These are phyloP conservation scores for Nevesoporus exiguus DNA, from an alignment of 768 basidiomycete genomes.

Conservation along the genomic window DNA sequence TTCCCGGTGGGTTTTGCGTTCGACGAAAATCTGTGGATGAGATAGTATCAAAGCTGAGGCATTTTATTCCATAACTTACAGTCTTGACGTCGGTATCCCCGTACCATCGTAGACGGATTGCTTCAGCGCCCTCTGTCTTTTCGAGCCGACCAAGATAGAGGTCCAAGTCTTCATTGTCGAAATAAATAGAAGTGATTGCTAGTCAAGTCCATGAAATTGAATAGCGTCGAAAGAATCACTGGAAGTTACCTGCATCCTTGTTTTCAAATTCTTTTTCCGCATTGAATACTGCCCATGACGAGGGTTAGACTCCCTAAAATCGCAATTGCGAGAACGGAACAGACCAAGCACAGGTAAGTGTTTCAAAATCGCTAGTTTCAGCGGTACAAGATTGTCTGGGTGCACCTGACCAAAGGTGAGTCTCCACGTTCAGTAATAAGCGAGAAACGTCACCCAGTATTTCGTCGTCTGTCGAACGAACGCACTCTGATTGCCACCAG, in stretches of 20 bases:
- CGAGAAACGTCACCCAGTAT: slow-evolving; percentile 77
- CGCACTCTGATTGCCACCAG: slow-evolving; percentile 93
- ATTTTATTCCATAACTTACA: slow-evolving; percentile 39
- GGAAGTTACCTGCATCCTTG: slow-evolving; percentile 66
- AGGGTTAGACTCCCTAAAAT: slow-evolving; percentile 3
- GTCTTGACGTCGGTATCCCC: slow-evolving; percentile 82
- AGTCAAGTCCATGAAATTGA: slow-evolving; percentile 14
- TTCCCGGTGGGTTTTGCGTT: slow-evolving; percentile 91
- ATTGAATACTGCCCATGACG: slow-evolving; percentile 69
- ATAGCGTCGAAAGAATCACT: neutral
- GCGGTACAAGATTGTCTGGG: slow-evolving; percentile 88
- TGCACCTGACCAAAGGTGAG: slow-evolving; percentile 51
- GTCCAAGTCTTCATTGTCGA: slow-evolving; percentile 93
- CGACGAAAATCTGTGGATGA: slow-evolving; percentile 67
- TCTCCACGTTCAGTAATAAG: neutral
- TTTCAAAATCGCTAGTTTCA: slow-evolving; percentile 89
- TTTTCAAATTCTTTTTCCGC: slow-evolving; percentile 87
- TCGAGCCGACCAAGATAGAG: slow-evolving; percentile 95
- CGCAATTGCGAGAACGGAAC: slow-evolving; percentile 17
- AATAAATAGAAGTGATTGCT: slow-evolving; percentile 97
- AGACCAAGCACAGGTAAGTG: slow-evolving; percentile 91
- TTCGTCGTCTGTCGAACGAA: slow-evolving; percentile 99
- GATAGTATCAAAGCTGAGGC: neutral
- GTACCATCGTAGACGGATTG: slow-evolving; percentile 95
- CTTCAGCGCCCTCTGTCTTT: slow-evolving; percentile 98